Evolutionary conservation across 345 rosid species (phyloP), one percentile per base, ranked within the genome.

Genomic region (sweet orange (Citrus sinensis)): DNA sequence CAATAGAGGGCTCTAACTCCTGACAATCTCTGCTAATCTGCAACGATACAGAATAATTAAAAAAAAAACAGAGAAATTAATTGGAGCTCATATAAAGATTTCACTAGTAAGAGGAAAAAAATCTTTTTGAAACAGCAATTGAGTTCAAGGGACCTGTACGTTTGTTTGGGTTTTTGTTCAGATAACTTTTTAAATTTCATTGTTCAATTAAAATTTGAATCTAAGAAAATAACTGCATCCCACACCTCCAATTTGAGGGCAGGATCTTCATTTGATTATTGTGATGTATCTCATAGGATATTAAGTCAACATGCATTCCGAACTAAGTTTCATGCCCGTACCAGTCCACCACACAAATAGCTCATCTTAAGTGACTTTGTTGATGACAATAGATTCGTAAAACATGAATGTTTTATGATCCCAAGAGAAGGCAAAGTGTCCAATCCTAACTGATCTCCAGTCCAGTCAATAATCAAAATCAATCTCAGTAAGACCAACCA

Each of bases 11-110:
- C 86, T 96, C 99, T 80, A 96, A 86, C 89, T 94, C 99, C 81
- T 92, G 99, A 84, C 99, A 96, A 76, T 96, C 99, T 90, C 99
- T 94, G 83, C 99, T 96, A 80, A 96, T 96, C 99, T 93, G 88
- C 87, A 81, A 71, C 58, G 34, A 61, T 46, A 75, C 66, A 74
- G 76, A 78, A 74, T 35, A 35, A 35, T 35, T 34, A 25, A 25
- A 25, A 79, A 73, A 70, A 79, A 73, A 42, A 71, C 27, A 54
- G 55, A 78, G 46, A 79, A 79, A 46, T 30, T 17, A 70, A 78
- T 29, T 32, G 74, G 62, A 34, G 78, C 61, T 29, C 49, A 37
- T 66, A 59, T 73, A 54, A 69, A 70, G 72, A 25, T 11, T 75
- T 76, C 42, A 9, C 46, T 42, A 56, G 24, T 32, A 42, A 75